phyloP scores from a whole-genome alignment of 1,139 yeast species.

The Keqinozyma sinolaborantium region DNA sequence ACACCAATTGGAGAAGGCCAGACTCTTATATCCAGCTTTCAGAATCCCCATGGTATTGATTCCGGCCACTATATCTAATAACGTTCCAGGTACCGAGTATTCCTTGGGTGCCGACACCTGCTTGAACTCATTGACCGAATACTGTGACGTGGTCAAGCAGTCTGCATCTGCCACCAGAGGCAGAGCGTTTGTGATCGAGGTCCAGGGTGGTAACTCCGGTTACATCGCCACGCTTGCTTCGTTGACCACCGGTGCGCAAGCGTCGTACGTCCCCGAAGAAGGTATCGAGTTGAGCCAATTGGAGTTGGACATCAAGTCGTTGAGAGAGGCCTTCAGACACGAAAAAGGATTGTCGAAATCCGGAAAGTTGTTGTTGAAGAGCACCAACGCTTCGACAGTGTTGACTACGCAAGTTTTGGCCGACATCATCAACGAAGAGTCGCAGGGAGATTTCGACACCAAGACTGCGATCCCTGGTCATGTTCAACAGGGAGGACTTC shows the following conservation, averaged over 20 bases:
- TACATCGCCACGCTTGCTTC: constrained; percentile 86
- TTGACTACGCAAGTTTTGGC: constrained; percentile 66
- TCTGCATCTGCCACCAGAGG: constrained; percentile 93
- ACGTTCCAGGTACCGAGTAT: constrained; percentile 96
- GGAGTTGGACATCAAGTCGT: constrained; percentile 20
- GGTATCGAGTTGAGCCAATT: constrained; percentile 56
- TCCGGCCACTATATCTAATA: constrained; percentile 93
- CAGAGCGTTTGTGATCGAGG: constrained; percentile 93
- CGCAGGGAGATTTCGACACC: constrained; percentile 66
- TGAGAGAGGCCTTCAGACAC: constrained; percentile 63
- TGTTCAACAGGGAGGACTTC: constrained; percentile 95
- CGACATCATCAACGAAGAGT: constrained; percentile 63
- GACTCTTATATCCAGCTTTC: constrained; percentile 65
- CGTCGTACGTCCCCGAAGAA: constrained; percentile 89
- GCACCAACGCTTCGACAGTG: constrained; percentile 67
- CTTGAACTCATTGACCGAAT: constrained; percentile 80
- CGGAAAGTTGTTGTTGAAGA: constrained; percentile 69
- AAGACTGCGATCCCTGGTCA: constrained; percentile 81
- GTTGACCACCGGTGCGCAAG: constrained; percentile 89
- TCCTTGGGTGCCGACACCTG: constrained; percentile 94
- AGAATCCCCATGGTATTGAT: constrained; percentile 75
- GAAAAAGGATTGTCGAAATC: constrained; percentile 82
- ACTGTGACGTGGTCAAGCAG: constrained; percentile 94
- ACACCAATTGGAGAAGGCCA: constrained; percentile 61
- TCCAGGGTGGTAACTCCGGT: constrained; percentile 96